Evolutionary conservation across 371 early-diverging fungal species (phyloP).

Genomic region (Rhizopus microsporus): DNA sequence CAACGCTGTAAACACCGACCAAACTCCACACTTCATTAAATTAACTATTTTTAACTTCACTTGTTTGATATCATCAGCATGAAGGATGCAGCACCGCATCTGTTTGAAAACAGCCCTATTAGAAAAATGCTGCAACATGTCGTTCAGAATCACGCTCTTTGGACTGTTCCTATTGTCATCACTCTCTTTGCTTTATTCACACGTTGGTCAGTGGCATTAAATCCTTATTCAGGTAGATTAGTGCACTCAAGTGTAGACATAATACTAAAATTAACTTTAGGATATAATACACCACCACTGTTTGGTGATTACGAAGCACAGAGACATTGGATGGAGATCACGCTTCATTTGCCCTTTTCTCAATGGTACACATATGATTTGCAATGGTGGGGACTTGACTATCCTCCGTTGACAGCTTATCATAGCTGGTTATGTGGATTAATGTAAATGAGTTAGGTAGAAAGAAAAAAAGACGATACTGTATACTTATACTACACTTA

Average conservation of each 20-base stretch:
- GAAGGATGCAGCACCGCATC: conserved; percentile 22
- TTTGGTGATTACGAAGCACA: conserved; percentile 98
- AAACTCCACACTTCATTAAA: too few relatives aligned
- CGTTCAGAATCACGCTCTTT: conserved; percentile 34
- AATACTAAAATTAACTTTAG: conserved; percentile 13
- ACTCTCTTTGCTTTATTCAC: conserved; percentile 64
- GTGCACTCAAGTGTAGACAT: background rate
- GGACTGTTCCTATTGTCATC: conserved; percentile 42
- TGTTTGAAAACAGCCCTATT: conserved; percentile 26
- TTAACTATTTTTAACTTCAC: background rate
- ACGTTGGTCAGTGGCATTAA: conserved; percentile 73
- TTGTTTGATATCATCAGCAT: background rate
- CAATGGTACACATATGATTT: conserved; percentile 91
- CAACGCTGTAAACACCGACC: too few relatives aligned
- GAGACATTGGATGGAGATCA: conserved; percentile 97
- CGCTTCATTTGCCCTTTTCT: conserved; percentile 69
- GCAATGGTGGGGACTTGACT: conserved; percentile 95
- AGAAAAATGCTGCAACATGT: conserved; percentile 17
- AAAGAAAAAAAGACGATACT: background rate
- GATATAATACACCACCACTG: conserved; percentile 65
- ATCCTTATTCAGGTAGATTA: conserved; percentile 76
- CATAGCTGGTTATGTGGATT: conserved; percentile 85
- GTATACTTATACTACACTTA: conserved; percentile 21
- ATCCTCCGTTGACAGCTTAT: conserved; percentile 94
- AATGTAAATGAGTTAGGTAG: conserved; percentile 46